These are phyloP conservation scores for Malassezia vespertilionis DNA, from an alignment of 1,284 basidiomycete genomes.

Conservation along the genomic window DNA sequence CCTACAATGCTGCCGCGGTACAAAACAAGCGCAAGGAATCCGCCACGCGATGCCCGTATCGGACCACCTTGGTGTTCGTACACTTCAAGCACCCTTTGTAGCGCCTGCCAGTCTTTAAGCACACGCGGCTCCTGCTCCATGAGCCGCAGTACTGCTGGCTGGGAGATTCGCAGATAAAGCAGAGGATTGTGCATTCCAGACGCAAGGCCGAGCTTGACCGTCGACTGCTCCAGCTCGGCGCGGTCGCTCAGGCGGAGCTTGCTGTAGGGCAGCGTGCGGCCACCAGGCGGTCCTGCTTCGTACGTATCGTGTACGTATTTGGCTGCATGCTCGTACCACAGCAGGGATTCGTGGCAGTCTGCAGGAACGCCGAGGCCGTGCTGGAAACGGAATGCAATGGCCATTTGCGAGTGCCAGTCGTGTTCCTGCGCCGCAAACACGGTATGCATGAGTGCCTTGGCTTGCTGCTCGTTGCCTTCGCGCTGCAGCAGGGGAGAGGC, in stretches of 20 bases:
- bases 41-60: constrained; percentile 23
- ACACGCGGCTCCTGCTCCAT: constrained; percentile 48
- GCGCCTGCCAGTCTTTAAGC: constrained; percentile 20
- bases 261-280: constrained; percentile 69
- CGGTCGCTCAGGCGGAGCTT: constrained; percentile 78
- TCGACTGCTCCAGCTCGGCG: not conserved
- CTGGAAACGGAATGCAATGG: constrained; percentile 88
- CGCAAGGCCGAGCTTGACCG: not conserved
- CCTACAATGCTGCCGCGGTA: constrained; percentile 42
- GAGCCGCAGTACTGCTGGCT: not conserved
- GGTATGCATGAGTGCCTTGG: constrained; percentile 77
- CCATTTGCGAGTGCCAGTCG: constrained; percentile 77
- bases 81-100: constrained; percentile 70
- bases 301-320: constrained; percentile 57
- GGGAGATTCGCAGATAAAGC: not conserved
- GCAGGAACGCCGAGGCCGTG: constrained; percentile 69
- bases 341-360: constrained; percentile 52
- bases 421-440: constrained; percentile 83
- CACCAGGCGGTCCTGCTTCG: constrained; percentile 76
- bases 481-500: constrained; percentile 14
- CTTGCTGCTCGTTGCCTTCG: too few relatives aligned
- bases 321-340: constrained; percentile 34
- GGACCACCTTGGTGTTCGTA: constrained; percentile 36
- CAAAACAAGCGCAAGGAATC: constrained; percentile 32
- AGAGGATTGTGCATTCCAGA: not conserved